A percentile compares a stretch with the other conserved stretches of the same genome.
phyloP scores from a whole-genome alignment of 257 asterid species.

The Scutellaria barbata region DNA sequence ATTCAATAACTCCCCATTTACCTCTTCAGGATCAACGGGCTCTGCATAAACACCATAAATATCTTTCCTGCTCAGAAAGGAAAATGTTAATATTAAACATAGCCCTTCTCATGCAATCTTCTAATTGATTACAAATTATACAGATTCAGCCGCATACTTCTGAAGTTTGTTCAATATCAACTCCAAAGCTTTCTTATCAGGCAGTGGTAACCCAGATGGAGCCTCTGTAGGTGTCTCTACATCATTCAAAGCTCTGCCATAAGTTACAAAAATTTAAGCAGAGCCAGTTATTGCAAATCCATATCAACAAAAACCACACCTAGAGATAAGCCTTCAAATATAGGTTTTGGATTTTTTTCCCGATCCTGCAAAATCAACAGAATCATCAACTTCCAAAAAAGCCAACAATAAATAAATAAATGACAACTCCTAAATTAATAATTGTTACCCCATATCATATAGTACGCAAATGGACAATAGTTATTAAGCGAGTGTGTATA shows the following conservation, averaged over 20 bases:
- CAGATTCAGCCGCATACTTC: constrained; percentile 56
- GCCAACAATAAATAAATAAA: constrained; percentile 33
- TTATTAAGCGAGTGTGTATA: constrained; percentile 12
- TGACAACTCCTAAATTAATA: constrained; percentile 28
- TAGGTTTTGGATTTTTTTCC: constrained; percentile 49
- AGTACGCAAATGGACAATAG: constrained; percentile 41
- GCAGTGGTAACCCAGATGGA: constrained; percentile 56
- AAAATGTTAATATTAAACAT: constrained; percentile 35
- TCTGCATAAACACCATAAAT: constrained; percentile 87
- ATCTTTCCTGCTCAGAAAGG: constrained; percentile 75
- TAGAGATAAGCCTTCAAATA: constrained; percentile 55
- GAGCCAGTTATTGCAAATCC: constrained; percentile 7
- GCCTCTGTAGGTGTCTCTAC: constrained; percentile 63
- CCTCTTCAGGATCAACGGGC: constrained; percentile 98
- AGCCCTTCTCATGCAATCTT: constrained; percentile 12
- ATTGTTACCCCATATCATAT: constrained; percentile 19
- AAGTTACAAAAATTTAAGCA: constrained; percentile 8
- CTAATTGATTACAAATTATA: constrained; percentile 18
- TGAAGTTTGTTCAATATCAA: constrained; percentile 85
- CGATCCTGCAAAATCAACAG: constrained; percentile 54
- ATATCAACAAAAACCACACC: constrained; percentile 44
- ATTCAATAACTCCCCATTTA: constrained; percentile 33
- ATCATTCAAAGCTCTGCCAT: constrained; percentile 18
- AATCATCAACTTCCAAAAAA: background rate
- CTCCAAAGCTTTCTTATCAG: constrained; percentile 79